Percentiles rank a stretch among this genome's conserved stretches.
These are phyloP conservation scores for Discostella stelligeroides DNA, from an alignment of 108 stramenopile species.

Conservation along the genomic window DNA sequence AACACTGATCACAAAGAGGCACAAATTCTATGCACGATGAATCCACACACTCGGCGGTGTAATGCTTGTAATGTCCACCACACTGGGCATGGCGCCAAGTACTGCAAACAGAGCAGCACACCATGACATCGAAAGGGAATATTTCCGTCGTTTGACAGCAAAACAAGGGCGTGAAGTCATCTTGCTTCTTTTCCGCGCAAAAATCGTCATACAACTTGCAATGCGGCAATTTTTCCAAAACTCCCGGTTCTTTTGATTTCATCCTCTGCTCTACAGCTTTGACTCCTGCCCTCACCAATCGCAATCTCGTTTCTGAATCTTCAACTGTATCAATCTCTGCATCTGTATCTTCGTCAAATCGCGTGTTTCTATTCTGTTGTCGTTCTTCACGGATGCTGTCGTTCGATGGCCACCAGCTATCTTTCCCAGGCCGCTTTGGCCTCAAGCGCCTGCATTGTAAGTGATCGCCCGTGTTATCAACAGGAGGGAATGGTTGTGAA, in stretches of 20 bases:
- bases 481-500: too few species aligned
- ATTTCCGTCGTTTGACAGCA: constrained; percentile 83
- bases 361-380: constrained; percentile 34
- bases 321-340: constrained; percentile 45
- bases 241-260: constrained; percentile 65
- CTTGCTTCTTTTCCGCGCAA: constrained; percentile 42
- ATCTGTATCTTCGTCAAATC: constrained; percentile 54
- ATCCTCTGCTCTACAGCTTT: constrained; percentile 36
- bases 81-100: constrained; percentile 88
- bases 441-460: background rate
- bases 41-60: constrained; percentile 58
- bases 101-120: constrained; percentile 84
- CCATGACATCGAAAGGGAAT: constrained; percentile 75
- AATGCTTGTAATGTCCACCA: constrained; percentile 82
- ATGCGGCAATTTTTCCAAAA: constrained; percentile 83
- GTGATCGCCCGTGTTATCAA: too few species aligned
- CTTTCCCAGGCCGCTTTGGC: constrained; percentile 16
- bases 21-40: constrained; percentile 51
- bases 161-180: constrained; percentile 53
- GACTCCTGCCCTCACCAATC: constrained; percentile 26
- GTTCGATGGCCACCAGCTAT: constrained; percentile 82
- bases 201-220: constrained; percentile 69
- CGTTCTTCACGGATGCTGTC: constrained; percentile 61
- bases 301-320: constrained; percentile 2
- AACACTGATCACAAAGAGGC: constrained; percentile 78